phyloP scores from a whole-genome alignment of 805 yeast species.

The Saccharomycopsis fibuligera region DNA sequence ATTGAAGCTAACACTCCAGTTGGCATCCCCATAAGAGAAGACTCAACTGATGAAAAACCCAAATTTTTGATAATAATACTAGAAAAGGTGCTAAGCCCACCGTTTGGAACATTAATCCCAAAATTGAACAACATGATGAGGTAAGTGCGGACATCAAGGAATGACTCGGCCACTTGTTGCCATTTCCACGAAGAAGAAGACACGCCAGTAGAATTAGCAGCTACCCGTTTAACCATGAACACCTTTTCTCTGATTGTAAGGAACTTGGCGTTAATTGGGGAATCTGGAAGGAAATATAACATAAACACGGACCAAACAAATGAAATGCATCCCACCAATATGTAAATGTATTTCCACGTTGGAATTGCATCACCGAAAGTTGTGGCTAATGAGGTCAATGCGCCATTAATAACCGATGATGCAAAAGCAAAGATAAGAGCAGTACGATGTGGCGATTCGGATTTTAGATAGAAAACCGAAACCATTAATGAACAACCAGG shows the following conservation, averaged over 20 bases:
- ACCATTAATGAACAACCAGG: slow-evolving; percentile 29
- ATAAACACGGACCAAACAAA: slow-evolving; percentile 37
- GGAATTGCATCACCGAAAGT: slow-evolving; percentile 34
- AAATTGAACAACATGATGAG: slow-evolving; percentile 30
- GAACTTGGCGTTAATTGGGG: slow-evolving; percentile 37
- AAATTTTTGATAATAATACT: slow-evolving; percentile 35
- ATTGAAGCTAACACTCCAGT: slow-evolving; percentile 41
- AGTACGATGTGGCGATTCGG: slow-evolving; percentile 28
- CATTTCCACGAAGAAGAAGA: slow-evolving; percentile 34
- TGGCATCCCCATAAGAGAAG: slow-evolving; percentile 42
- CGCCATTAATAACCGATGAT: slow-evolving; percentile 29
- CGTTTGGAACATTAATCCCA: slow-evolving; percentile 35
- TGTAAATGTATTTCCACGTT: slow-evolving; percentile 48
- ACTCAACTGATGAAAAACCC: slow-evolving; percentile 34
- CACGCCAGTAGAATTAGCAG: slow-evolving; percentile 39
- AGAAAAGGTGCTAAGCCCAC: slow-evolving; percentile 40
- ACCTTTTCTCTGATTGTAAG: slow-evolving; percentile 35
- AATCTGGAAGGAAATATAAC: slow-evolving; percentile 41
- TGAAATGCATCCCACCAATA: slow-evolving; percentile 51
- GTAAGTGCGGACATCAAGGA: slow-evolving; percentile 39
- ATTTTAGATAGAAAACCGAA: slow-evolving; percentile 27
- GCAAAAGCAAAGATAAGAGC: slow-evolving; percentile 34
- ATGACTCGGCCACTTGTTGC: slow-evolving; percentile 34
- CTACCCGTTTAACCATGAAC: slow-evolving; percentile 37
- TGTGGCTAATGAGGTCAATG: slow-evolving; percentile 31